A percentile compares a stretch with the other conserved stretches of the same genome.
phyloP scores from a whole-genome alignment of 2,329 filamentous ascomycete species.

The Botryotinia globosa region DNA sequence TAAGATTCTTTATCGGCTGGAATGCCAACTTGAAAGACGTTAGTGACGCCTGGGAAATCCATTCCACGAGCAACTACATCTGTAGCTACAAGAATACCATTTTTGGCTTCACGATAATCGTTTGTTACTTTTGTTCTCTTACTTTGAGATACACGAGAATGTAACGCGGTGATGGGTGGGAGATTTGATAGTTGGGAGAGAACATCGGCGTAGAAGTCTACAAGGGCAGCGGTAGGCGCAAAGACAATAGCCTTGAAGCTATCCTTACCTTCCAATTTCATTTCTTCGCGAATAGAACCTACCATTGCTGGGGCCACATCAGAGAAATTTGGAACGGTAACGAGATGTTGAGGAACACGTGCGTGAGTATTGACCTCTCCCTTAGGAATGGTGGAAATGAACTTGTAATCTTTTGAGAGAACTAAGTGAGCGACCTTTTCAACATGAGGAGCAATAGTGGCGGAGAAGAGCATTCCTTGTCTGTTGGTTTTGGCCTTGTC shows the following conservation, averaged over 20 bases:
- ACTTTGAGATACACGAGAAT: slow-evolving; percentile 71
- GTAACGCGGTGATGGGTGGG: slow-evolving; percentile 52
- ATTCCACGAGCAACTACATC: slow-evolving; percentile 80
- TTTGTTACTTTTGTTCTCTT: slow-evolving; percentile 70
- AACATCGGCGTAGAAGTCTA: slow-evolving; percentile 60
- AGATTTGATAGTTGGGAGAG: slow-evolving; percentile 43
- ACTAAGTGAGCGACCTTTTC: slow-evolving; percentile 77
- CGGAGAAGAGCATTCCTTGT: slow-evolving; percentile 93
- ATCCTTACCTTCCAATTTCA: slow-evolving; percentile 43
- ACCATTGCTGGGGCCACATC: slow-evolving; percentile 75
- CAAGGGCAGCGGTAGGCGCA: slow-evolving; percentile 74
- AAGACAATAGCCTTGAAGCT: slow-evolving; percentile 96
- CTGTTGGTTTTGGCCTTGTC: slow-evolving; percentile 60
- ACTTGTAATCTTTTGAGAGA: slow-evolving; percentile 76
- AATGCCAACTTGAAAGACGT: slow-evolving; percentile 70
- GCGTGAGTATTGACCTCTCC: slow-evolving; percentile 85
- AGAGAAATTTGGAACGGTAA: slow-evolving; percentile 64
- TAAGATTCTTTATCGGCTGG: slow-evolving; percentile 67
- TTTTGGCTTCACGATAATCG: slow-evolving; percentile 61
- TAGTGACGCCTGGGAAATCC: slow-evolving; percentile 79
- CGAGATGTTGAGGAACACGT: slow-evolving; percentile 75
- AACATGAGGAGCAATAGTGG: slow-evolving; percentile 83
- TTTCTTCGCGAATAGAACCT: slow-evolving; percentile 67
- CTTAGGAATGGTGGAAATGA: slow-evolving; percentile 80
- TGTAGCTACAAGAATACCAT: slow-evolving; percentile 70